These are phyloP conservation scores for Tubosaeta sp. DNA, from an alignment of 768 basidiomycete species.

Conservation along the genomic window DNA sequence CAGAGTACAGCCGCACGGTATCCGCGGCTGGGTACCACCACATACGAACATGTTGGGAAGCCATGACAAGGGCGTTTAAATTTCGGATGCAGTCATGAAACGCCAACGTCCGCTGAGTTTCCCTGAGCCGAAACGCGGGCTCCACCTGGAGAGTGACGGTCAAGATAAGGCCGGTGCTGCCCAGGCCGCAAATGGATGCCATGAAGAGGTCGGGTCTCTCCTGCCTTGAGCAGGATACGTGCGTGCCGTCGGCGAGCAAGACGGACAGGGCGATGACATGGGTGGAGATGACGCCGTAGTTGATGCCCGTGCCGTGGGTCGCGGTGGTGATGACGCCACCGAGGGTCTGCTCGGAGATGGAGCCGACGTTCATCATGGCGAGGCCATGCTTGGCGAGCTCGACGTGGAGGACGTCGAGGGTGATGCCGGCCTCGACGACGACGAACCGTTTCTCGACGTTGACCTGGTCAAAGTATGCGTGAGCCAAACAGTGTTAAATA, in stretches of 20 bases:
- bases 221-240: constrained; percentile 60
- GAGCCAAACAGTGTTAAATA: constrained; percentile 12
- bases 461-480: constrained; percentile 43
- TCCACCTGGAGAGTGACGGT: constrained; percentile 75
- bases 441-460: constrained; percentile 64
- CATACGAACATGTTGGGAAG: constrained; percentile 86
- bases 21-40: constrained; percentile 94
- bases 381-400: constrained; percentile 62
- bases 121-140: constrained; percentile 74
- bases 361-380: constrained; percentile 90
- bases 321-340: constrained; percentile 92
- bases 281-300: constrained; percentile 76
- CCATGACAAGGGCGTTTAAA: constrained; percentile 50
- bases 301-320: constrained; percentile 87
- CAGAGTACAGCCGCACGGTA: constrained; percentile 63
- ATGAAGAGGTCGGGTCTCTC: constrained; percentile 74
- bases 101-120: constrained; percentile 54
- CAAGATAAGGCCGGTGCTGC: constrained; percentile 85
- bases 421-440: constrained; percentile 74
- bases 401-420: constrained; percentile 67
- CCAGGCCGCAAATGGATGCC: constrained; percentile 88
- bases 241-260: constrained; percentile 70
- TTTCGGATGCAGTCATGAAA: constrained; percentile 61
- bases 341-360: constrained; percentile 94
- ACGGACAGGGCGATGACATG: constrained; percentile 73